These are phyloP conservation scores for Eucalyptus victrix DNA, from an alignment of 345 rosid genomes.

Conservation along the genomic window DNA sequence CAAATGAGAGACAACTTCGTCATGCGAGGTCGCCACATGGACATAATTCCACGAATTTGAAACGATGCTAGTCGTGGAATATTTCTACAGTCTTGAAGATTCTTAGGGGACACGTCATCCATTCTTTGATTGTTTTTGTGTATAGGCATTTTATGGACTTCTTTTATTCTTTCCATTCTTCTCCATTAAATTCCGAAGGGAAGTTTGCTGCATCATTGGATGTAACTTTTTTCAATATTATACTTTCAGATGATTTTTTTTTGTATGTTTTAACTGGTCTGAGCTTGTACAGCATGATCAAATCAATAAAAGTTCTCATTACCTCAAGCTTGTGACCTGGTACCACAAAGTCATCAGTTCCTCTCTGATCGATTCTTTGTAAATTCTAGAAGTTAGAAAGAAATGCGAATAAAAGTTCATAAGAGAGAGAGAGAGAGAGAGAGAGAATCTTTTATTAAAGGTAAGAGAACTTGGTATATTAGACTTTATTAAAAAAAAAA, in stretches of 20 bases:
- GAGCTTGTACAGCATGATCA: background rate
- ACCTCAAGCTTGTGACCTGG: background rate
- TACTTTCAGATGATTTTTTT: background rate
- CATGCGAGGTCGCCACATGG: constrained; percentile 12
- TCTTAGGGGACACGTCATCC: background rate
- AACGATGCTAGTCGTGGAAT: background rate
- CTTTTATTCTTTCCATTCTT: background rate
- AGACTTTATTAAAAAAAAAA: too few relatives aligned
- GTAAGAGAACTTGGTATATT: background rate
- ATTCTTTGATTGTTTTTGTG: background rate
- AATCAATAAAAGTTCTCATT: background rate
- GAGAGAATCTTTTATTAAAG: too few relatives aligned
- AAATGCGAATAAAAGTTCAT: background rate
- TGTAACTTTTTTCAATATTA: background rate
- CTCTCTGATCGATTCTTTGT: background rate
- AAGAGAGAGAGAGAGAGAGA: too few relatives aligned
- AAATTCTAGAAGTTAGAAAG: background rate
- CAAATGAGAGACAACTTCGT: constrained; percentile 44
- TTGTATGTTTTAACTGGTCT: background rate
- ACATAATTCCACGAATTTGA: background rate
- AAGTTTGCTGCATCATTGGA: background rate
- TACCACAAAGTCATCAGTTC: background rate
- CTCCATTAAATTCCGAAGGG: background rate
- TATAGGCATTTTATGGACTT: background rate
- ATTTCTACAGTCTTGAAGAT: background rate